Percentiles rank a stretch among this genome's conserved stretches.
phyloP scores from a whole-genome alignment of 495 filamentous ascomycete genomes.

The Hapsidospora chrysogenum region DNA sequence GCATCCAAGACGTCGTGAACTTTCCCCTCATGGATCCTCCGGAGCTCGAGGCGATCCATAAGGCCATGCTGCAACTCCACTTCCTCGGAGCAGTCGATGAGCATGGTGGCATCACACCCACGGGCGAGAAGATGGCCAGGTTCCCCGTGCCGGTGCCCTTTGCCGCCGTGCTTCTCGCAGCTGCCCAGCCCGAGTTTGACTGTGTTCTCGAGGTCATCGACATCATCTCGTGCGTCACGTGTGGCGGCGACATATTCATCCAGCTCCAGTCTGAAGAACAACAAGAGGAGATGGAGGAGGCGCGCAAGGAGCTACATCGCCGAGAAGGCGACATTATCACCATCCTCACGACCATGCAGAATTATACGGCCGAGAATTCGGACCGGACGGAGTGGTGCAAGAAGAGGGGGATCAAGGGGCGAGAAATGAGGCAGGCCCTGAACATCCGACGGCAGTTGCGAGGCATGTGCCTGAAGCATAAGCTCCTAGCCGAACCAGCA shows the following conservation, averaged over 20 bases:
- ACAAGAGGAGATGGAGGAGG: constrained; percentile 55
- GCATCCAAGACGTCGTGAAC: constrained; percentile 60
- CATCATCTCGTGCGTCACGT: constrained; percentile 74
- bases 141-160: constrained; percentile 72
- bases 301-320: constrained; percentile 55
- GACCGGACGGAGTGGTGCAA: constrained; percentile 68
- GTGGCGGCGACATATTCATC: constrained; percentile 72
- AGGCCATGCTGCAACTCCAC: constrained; percentile 67
- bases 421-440: constrained; percentile 57
- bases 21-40: constrained; percentile 83
- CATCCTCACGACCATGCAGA: constrained; percentile 65
- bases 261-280: constrained; percentile 68
- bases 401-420: constrained; percentile 55
- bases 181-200: constrained; percentile 46
- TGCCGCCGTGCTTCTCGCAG: constrained; percentile 68
- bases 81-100: constrained; percentile 62
- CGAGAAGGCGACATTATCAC: constrained; percentile 86
- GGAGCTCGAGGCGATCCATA: constrained; percentile 58
- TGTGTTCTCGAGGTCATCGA: constrained; percentile 79
- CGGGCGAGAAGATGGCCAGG: constrained; percentile 60
- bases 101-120: constrained; percentile 51
- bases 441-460: constrained; percentile 82
- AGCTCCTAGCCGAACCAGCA: constrained; percentile 22
- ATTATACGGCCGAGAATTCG: constrained; percentile 55
- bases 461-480: constrained; percentile 35